These are phyloP conservation scores for Filobasidium uniguttulatum DNA, from an alignment of 1,284 basidiomycete species.

Conservation along the genomic window DNA sequence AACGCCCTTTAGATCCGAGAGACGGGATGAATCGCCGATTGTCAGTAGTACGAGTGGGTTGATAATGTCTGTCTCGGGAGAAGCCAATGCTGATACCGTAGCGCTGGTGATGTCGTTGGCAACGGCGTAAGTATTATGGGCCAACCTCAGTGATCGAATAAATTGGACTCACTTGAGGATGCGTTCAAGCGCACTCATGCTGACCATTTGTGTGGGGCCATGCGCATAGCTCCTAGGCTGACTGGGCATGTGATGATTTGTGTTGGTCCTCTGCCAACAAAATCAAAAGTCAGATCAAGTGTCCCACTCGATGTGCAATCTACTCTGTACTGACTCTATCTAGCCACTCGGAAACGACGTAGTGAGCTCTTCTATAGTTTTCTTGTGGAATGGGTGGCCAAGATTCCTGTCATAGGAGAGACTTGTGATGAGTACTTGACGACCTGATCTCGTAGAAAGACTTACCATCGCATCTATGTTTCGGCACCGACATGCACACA, in stretches of 20 bases:
- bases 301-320: constrained; percentile 19
- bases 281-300: not conserved
- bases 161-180: constrained; percentile 49
- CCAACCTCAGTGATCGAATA: not conserved
- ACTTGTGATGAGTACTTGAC: constrained; percentile 8
- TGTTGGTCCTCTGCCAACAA: constrained; percentile 26
- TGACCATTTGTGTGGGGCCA: constrained; percentile 57
- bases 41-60: constrained; percentile 65
- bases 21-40: constrained; percentile 42
- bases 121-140: no score
- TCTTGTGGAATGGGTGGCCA: constrained; percentile 68
- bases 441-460: not conserved
- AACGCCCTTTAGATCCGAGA: constrained; percentile 21
- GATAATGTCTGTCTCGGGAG: constrained; percentile 61
- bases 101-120: no score
- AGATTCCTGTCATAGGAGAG: constrained; percentile 41
- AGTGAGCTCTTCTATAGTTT: constrained; percentile 73
- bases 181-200: constrained; percentile 53
- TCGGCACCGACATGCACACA: constrained; percentile 14
- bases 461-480: constrained; percentile 42
- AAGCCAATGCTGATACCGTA: constrained; percentile 53
- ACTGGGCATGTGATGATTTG: constrained; percentile 23
- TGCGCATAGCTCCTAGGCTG: constrained; percentile 40
- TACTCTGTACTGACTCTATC: constrained; percentile 56
- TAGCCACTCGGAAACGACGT: constrained; percentile 60